phyloP scores from a whole-genome alignment of 1,284 basidiomycete genomes.

The Heliocybe sulcata region DNA sequence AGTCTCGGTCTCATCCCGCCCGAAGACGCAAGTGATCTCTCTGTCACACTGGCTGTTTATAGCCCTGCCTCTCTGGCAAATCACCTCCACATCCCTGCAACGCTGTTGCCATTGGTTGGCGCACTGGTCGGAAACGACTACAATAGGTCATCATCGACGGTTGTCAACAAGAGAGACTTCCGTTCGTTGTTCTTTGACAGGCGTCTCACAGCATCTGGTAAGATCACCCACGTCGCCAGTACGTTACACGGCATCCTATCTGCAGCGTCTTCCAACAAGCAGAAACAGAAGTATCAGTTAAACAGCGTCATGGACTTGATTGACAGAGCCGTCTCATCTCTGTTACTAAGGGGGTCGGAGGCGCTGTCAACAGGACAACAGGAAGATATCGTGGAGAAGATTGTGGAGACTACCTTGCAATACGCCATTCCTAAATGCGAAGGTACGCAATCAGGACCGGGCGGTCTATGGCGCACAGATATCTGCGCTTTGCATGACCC shows the following conservation, averaged over 20 bases:
- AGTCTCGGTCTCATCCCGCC: conserved; percentile 53
- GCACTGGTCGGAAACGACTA: conserved; percentile 84
- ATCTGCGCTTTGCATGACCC: conserved; percentile 53
- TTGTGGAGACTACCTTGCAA: conserved; percentile 67
- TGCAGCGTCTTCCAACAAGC: conserved; percentile 27
- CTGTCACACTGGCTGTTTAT: conserved; percentile 47
- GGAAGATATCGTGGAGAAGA: conserved; percentile 54
- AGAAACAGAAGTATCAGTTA: conserved; percentile 36
- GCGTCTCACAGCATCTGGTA: conserved; percentile 43
- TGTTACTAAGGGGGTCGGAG: conserved; percentile 43
- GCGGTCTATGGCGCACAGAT: conserved; percentile 40
- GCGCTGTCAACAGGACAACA: conserved; percentile 53
- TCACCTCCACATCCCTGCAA: conserved; percentile 61
- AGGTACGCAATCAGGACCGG: conserved; percentile 24
- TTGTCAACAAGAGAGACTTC: conserved; percentile 36
- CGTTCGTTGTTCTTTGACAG: conserved; percentile 64
- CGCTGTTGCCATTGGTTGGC: conserved; percentile 78
- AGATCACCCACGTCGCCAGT: conserved; percentile 49
- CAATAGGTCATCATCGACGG: conserved; percentile 27
- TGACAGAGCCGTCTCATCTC: conserved; percentile 49
- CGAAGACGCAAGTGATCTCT: conserved; percentile 25
- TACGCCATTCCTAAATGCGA: conserved; percentile 61
- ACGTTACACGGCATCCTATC: conserved; percentile 47
- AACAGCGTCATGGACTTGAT: conserved; percentile 72
- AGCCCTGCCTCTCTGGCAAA: conserved; percentile 57